These are phyloP conservation scores for Phytophthora nicotianae DNA, from an alignment of 352 stramenopile genomes.

Conservation along the genomic window DNA sequence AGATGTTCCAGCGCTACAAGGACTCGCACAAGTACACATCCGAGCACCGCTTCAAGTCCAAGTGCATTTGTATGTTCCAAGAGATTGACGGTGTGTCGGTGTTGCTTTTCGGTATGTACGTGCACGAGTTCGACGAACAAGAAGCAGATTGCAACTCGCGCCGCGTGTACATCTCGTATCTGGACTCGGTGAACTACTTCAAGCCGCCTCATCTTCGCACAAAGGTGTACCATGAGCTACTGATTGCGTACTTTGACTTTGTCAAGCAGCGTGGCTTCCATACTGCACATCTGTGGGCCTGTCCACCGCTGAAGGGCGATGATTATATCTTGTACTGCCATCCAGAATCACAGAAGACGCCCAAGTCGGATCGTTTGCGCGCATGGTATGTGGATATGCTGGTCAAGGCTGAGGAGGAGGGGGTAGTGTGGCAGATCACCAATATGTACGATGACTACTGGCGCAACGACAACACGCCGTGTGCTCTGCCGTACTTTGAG, in stretches of 20 bases:
- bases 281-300: slow-evolving; percentile 99
- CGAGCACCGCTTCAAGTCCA: slow-evolving; percentile 94
- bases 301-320: slow-evolving; percentile 98
- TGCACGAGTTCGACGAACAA: slow-evolving; percentile 99
- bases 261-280: slow-evolving; percentile 97
- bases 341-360: slow-evolving; percentile 98
- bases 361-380: slow-evolving; percentile 97
- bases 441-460: slow-evolving; percentile 98
- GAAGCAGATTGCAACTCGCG: slow-evolving; percentile 95
- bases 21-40: slow-evolving; percentile 90
- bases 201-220: slow-evolving; percentile 96
- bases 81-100: slow-evolving; percentile 99
- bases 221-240: slow-evolving; percentile 98
- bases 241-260: slow-evolving; percentile 99
- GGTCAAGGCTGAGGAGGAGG: slow-evolving; percentile 82
- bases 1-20: slow-evolving; percentile 95
- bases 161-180: slow-evolving; percentile 98
- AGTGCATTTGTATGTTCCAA: slow-evolving; percentile 99
- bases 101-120: slow-evolving; percentile 99
- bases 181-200: slow-evolving; percentile 99
- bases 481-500: slow-evolving; percentile 84
- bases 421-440: slow-evolving; percentile 94
- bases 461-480: slow-evolving; percentile 85
- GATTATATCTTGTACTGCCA: slow-evolving; percentile 99
- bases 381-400: slow-evolving; percentile 96